These are phyloP conservation scores for Marchantia polymorpha DNA, from an alignment of 225 moss, liverwort and hornwort species.

Conservation along the genomic window DNA sequence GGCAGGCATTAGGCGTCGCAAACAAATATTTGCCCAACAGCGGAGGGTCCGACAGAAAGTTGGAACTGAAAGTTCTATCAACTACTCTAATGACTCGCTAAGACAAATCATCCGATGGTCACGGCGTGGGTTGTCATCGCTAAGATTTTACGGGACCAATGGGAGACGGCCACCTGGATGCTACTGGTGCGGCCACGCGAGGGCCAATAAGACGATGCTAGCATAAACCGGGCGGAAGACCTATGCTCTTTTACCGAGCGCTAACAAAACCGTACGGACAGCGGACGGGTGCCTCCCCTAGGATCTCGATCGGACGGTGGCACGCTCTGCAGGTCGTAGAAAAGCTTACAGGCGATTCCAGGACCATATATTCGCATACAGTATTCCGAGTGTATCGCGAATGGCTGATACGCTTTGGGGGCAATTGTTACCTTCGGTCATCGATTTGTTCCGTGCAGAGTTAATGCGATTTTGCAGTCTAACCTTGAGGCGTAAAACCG, in stretches of 20 bases:
- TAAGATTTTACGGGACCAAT: background rate
- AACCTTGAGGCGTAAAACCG: background rate
- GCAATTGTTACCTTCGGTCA: background rate
- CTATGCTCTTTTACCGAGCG: background rate
- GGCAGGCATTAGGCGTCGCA: too few species aligned
- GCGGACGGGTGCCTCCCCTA: background rate
- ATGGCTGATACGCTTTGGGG: background rate
- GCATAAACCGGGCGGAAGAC: background rate
- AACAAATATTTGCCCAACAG: background rate
- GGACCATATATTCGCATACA: background rate
- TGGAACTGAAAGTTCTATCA: background rate
- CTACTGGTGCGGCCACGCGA: background rate
- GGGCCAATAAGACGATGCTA: background rate
- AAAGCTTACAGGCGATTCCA: background rate
- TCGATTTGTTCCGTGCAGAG: background rate
- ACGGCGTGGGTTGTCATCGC: slow-evolving; percentile 1
- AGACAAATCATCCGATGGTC: slow-evolving; percentile 3
- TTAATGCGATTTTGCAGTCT: background rate
- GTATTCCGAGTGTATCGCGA: background rate
- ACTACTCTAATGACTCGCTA: background rate
- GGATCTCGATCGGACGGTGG: background rate
- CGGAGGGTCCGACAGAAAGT: slow-evolving; percentile 1
- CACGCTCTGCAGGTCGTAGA: background rate
- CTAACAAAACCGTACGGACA: background rate
- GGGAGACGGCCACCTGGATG: background rate